Evolutionary conservation across 2,329 filamentous ascomycete genomes (phyloP).

Genomic region (Epichloe coenophiala): DNA sequence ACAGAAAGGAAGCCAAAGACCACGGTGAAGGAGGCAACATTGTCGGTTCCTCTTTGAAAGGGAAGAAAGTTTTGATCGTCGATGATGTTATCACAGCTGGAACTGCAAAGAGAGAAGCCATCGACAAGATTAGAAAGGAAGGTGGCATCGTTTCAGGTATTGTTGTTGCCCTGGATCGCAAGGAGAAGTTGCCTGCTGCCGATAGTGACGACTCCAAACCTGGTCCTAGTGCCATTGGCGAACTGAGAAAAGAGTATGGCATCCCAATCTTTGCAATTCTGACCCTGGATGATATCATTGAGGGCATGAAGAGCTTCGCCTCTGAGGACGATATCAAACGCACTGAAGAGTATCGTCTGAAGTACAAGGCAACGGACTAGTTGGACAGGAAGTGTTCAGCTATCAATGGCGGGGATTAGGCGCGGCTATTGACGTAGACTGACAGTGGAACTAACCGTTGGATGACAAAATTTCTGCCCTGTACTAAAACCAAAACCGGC

Average conservation of each 20-base stretch:
- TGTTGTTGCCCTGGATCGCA: constrained; percentile 75
- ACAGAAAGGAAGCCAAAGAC: constrained; percentile 91
- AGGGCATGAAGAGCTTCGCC: too few relatives aligned
- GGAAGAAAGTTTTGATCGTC: constrained; percentile 76
- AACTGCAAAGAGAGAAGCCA: constrained; percentile 84
- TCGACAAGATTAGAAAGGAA: constrained; percentile 74
- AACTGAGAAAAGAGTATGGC: constrained; percentile 69
- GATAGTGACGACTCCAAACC: constrained; percentile 53
- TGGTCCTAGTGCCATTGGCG: constrained; percentile 70
- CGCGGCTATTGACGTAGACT: background rate
- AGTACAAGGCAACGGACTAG: too few relatives aligned
- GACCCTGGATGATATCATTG: constrained; percentile 18
- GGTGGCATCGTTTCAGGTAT: constrained; percentile 79
- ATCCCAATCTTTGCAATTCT: constrained; percentile 76
- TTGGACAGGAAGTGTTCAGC: too few relatives aligned
- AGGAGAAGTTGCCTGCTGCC: constrained; percentile 62
- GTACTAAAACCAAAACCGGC: background rate
- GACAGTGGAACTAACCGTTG: background rate
- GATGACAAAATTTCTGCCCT: background rate
- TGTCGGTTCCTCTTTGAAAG: constrained; percentile 73
- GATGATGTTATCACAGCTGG: constrained; percentile 96
- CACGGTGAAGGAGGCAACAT: constrained; percentile 92
- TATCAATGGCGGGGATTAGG: too few relatives aligned
- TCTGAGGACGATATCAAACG: too few relatives aligned
- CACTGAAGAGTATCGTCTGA: too few relatives aligned